Conservation (phyloP, 495 filamentous ascomycete genomes). For the Arthonia radiata region DNA sequence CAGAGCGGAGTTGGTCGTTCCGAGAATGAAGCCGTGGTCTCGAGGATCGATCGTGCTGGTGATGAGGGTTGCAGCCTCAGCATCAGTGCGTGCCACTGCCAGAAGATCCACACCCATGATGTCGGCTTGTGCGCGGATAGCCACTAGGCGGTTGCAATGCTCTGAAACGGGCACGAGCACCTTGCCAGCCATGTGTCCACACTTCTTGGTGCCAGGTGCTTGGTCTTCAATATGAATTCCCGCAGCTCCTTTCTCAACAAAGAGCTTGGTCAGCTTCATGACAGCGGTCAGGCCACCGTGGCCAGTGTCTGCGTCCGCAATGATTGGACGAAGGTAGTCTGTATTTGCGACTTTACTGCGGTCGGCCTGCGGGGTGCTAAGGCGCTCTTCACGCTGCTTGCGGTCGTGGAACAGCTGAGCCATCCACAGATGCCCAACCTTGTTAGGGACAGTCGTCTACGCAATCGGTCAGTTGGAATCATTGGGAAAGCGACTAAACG, state of each 20-base stretch:
- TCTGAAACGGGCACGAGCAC: conserved; percentile 92
- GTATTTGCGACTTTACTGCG: conserved; percentile 54
- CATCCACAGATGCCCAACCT: conserved; percentile 89
- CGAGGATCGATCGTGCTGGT: conserved; percentile 86
- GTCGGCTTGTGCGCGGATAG: conserved; percentile 90
- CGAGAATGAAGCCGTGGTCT: conserved; percentile 84
- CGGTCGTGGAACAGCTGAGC: conserved; percentile 98
- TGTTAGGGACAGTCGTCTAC: conserved; percentile 93
- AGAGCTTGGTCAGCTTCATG: conserved; percentile 97
- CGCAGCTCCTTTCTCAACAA: conserved; percentile 88
- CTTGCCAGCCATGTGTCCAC: conserved; percentile 98
- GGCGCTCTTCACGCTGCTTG: conserved; percentile 87
- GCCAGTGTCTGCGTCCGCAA: conserved; percentile 92
- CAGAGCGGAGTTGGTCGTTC: conserved; percentile 62
- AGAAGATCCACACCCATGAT: conserved; percentile 92
- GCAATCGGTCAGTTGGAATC: not conserved
- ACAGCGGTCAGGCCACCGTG: conserved; percentile 91
- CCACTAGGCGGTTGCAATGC: conserved; percentile 93
- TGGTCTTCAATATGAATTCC: conserved; percentile 99
- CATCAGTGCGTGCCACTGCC: conserved; percentile 82
- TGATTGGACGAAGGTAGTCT: conserved; percentile 87
- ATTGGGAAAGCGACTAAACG: conserved; percentile 1
- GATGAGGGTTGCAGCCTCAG: conserved; percentile 91
- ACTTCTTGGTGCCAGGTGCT: conserved; percentile 96
- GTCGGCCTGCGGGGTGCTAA: conserved; percentile 49